A percentile compares a stretch with the other conserved stretches of the same genome.
Evolutionary conservation across 1,139 yeast species (phyloP).

Genomic region (Yamadazyma triangularis): DNA sequence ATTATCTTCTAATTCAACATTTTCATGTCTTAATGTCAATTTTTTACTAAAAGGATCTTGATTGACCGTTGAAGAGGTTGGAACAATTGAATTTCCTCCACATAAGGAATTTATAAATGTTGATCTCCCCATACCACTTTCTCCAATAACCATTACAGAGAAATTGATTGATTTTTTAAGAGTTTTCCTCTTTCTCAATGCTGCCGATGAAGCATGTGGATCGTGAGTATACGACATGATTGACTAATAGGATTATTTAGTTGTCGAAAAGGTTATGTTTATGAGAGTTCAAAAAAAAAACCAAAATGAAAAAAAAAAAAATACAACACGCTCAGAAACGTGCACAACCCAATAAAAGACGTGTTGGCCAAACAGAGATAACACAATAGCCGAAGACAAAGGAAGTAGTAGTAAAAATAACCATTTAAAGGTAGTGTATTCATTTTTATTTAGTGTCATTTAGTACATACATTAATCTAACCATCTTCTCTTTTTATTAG

Average conservation of each 20-base stretch:
- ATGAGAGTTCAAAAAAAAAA: not conserved
- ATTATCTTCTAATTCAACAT: constrained; percentile 48
- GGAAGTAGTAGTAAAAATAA: not conserved
- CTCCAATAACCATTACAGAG: constrained; percentile 57
- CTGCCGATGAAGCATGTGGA: constrained; percentile 23
- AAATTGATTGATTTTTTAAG: constrained; percentile 51
- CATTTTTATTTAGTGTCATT: no score
- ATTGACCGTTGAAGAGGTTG: constrained; percentile 32
- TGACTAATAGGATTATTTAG: not conserved
- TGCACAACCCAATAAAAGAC: not conserved
- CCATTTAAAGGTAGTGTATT: not conserved
- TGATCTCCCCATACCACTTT: constrained; percentile 58
- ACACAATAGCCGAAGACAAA: not conserved
- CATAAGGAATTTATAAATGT: constrained; percentile 67
- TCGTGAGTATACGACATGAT: constrained; percentile 12
- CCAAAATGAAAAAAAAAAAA: not conserved
- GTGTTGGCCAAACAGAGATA: not conserved
- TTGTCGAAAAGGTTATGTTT: not conserved
- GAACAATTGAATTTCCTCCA: constrained; percentile 68
- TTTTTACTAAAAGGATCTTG: constrained; percentile 42
- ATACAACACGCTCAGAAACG: not conserved
- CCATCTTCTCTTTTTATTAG: constrained; percentile 38
- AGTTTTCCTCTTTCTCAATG: constrained; percentile 55
- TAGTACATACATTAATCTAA: constrained; percentile 8
- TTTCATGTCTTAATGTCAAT: constrained; percentile 44